Conservation (phyloP, 2,329 filamentous ascomycete genomes). For the Apiospora sp. region DNA sequence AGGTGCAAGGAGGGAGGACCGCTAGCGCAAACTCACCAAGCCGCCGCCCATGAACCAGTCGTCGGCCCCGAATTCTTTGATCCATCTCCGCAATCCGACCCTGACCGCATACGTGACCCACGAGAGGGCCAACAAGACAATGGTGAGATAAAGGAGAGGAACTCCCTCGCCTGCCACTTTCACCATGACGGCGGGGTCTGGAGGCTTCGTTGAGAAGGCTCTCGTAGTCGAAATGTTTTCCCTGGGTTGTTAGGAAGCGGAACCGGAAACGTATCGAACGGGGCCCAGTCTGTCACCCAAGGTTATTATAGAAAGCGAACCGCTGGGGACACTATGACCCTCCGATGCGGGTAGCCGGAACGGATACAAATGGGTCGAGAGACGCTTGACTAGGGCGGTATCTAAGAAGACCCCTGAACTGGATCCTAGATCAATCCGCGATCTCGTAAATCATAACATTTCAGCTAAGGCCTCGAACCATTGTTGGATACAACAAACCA, state of each 20-base stretch:
- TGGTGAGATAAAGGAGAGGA: slow-evolving; percentile 36
- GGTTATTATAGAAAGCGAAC: neutral
- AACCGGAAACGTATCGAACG: neutral
- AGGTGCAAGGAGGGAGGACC: too few relatives aligned
- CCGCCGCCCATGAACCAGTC: slow-evolving; percentile 38
- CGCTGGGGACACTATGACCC: neutral
- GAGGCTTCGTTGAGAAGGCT: neutral
- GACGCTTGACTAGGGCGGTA: neutral
- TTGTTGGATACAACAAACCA: neutral
- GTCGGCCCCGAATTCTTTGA: slow-evolving; percentile 38
- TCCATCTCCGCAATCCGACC: slow-evolving; percentile 35
- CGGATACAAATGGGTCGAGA: neutral
- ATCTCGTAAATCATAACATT: neutral
- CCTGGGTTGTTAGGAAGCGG: neutral
- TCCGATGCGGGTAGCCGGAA: neutral
- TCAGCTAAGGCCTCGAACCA: neutral
- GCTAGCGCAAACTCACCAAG: slow-evolving; percentile 33
- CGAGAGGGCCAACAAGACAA: slow-evolving; percentile 34
- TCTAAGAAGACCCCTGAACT: neutral
- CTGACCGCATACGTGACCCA: slow-evolving; percentile 37
- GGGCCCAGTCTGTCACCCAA: neutral
- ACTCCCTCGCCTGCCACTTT: slow-evolving; percentile 37
- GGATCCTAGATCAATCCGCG: neutral
- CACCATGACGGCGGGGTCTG: slow-evolving; percentile 30
- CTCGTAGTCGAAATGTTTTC: neutral